Percentiles rank a stretch among this genome's conserved stretches.
Evolutionary conservation across 176 grass and related monocot species (phyloP).

Genomic region (Poa annua): DNA sequence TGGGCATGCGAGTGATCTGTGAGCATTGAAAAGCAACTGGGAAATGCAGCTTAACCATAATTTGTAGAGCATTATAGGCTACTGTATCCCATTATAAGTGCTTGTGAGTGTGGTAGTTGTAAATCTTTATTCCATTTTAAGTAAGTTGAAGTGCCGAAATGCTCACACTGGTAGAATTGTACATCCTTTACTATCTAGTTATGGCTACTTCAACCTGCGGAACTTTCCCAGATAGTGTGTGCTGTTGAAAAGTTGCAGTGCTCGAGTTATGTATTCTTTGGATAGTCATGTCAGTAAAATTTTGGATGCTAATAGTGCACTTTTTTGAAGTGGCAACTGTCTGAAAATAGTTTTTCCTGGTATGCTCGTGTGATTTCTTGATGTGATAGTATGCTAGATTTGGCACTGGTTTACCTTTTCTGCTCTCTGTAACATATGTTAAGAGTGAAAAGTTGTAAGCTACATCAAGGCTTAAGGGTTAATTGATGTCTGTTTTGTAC

Average conservation of each 20-base stretch:
- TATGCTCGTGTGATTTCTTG: neutral
- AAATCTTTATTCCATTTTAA: neutral
- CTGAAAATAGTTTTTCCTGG: neutral
- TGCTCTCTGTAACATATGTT: neutral
- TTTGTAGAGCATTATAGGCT: too few relatives aligned
- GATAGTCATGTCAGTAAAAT: neutral
- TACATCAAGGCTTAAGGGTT: neutral
- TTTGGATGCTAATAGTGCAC: neutral
- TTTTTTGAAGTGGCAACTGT: neutral
- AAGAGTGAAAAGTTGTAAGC: constrained; percentile 8
- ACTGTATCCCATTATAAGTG: neutral
- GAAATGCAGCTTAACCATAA: neutral
- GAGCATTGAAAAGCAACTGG: neutral
- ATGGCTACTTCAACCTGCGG: constrained; percentile 21
- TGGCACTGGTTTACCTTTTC: constrained; percentile 1
- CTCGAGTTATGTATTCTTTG: neutral
- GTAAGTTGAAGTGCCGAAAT: constrained; percentile 23
- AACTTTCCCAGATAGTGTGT: neutral
- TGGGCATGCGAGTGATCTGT: neutral
- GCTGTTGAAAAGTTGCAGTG: neutral
- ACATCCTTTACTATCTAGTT: constrained; percentile 27
- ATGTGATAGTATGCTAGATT: neutral
- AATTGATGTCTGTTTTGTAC: neutral
- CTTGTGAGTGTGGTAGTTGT: constrained; percentile 1
- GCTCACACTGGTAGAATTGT: neutral